phyloP scores from a whole-genome alignment of 164 flowering plant species.

The Nymphaea thermarum region DNA sequence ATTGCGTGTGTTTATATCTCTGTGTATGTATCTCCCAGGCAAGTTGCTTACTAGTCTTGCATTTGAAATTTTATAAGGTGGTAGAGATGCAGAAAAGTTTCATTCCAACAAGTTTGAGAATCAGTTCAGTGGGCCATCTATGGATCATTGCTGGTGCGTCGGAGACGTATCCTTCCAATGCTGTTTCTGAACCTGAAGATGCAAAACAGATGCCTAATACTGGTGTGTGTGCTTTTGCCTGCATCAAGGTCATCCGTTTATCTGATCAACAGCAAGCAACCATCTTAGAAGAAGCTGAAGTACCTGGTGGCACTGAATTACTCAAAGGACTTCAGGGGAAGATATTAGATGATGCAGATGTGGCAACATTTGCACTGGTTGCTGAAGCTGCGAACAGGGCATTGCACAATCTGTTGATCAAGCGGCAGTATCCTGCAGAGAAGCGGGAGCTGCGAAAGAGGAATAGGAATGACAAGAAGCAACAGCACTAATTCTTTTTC shows the following conservation, averaged over 20 bases:
- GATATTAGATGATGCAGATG: constrained; percentile 30
- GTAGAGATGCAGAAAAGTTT: constrained; percentile 36
- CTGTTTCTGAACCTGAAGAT: constrained; percentile 18
- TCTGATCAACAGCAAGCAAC: constrained; percentile 11
- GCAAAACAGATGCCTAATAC: background rate
- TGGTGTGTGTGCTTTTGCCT: constrained; percentile 22
- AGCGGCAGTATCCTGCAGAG: constrained; percentile 60
- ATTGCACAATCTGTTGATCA: constrained; percentile 61
- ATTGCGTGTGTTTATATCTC: background rate
- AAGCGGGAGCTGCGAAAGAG: constrained; percentile 67
- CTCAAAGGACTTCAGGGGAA: constrained; percentile 70
- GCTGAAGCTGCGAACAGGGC: constrained; percentile 74
- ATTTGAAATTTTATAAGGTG: constrained; percentile 30
- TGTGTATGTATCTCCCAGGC: background rate
- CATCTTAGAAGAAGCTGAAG: constrained; percentile 38
- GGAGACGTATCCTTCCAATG: constrained; percentile 7
- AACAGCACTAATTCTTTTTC: background rate
- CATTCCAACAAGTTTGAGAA: constrained; percentile 59
- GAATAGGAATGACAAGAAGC: constrained; percentile 67
- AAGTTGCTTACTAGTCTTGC: background rate
- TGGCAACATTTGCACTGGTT: constrained; percentile 33
- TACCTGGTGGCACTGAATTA: constrained; percentile 59
- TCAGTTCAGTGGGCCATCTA: constrained; percentile 30
- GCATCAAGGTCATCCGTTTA: constrained; percentile 36
- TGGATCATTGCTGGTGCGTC: constrained; percentile 91